These are phyloP conservation scores for Microbotryomycetes sp. DNA, from an alignment of 1,284 basidiomycete species.

Conservation along the genomic window DNA sequence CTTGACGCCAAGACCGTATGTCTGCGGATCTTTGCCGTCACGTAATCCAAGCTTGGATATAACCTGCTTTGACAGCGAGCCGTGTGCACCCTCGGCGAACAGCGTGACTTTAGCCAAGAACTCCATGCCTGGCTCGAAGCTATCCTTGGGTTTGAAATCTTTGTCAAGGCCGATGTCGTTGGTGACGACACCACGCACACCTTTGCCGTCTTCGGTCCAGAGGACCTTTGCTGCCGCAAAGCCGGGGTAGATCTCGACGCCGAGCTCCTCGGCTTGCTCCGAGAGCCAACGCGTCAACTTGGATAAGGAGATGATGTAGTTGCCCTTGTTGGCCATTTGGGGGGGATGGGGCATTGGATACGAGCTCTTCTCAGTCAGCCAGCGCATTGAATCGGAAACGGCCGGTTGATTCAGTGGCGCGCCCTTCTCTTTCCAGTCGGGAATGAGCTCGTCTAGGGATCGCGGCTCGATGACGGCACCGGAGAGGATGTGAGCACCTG, in stretches of 20 bases:
- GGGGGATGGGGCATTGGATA: constrained; percentile 92
- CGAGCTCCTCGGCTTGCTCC: constrained; percentile 73
- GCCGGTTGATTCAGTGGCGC: constrained; percentile 69
- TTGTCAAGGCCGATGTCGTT: constrained; percentile 92
- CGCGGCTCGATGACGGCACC: constrained; percentile 92
- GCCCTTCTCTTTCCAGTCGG: constrained; percentile 65
- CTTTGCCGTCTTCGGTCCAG: constrained; percentile 59
- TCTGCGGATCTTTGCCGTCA: constrained; percentile 77
- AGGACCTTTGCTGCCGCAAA: constrained; percentile 84
- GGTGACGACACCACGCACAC: constrained; percentile 76
- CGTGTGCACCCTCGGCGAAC: constrained; percentile 94
- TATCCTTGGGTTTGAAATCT: constrained; percentile 68
- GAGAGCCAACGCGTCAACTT: constrained; percentile 85
- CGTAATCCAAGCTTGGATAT: constrained; percentile 72
- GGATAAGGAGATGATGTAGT: constrained; percentile 88
- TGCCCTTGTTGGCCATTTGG: constrained; percentile 91
- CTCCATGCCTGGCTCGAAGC: constrained; percentile 94
- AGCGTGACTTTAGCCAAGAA: constrained; percentile 90
- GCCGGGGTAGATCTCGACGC: constrained; percentile 95
- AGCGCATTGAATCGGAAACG: constrained; percentile 75
- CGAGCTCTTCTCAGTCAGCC: constrained; percentile 63
- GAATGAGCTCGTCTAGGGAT: constrained; percentile 85
- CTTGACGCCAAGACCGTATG: constrained; percentile 93
- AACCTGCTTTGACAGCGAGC: constrained; percentile 76
- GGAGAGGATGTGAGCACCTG: constrained; percentile 90